Base-by-base conservation (phyloP, 2,329 filamentous ascomycete species). In the Sarocladiaceae sp. region DNA sequence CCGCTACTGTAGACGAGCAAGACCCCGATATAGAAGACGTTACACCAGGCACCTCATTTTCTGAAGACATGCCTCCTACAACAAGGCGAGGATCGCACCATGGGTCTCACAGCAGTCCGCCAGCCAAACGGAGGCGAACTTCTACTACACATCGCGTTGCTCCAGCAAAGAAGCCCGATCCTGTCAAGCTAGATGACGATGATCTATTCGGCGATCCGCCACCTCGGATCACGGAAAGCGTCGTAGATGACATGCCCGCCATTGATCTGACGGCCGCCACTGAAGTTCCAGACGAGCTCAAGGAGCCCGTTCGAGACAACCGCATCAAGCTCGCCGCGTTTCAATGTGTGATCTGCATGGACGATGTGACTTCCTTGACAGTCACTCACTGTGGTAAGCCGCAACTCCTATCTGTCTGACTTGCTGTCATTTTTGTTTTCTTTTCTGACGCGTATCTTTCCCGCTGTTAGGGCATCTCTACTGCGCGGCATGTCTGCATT, bases 401-500 rank as follows among this genome's bases (percentile, higher is more conserved):
- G 37, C 29, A 23, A n/a, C 12, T 6, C 26, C 20, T 54, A 33
- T 18, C 18, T 19, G 31, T 13, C 19, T 23, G 7, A 46, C 31
- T 15, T 40, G 19, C 32, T 49, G 33, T 51, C 29, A 54, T 49
- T 51, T 26, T 27, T 43, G 45, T 20, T 32, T 18, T 29, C 10
- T 32, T 10, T 18, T n/a, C n/a, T n/a, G n/a, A n/a, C n/a, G n/a
- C n/a, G n/a, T n/a, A n/a, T n/a, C n/a, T n/a, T n/a, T n/a, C n/a
- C n/a, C n/a, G n/a, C n/a, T n/a, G n/a, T n/a, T n/a, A 83, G 80
- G 80, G 9, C 80, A 84, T 53, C 63, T 83, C 3, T 84, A 81
- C 56, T 84, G 80, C 50, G 73, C 74, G 35, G 69, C 74, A 46
- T 84, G 80, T 54, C 66, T 84, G 2, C 76, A 81, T 53, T 72